These are phyloP conservation scores for Helotiales sp. DNA, from an alignment of 2,329 filamentous ascomycete species.

Conservation along the genomic window DNA sequence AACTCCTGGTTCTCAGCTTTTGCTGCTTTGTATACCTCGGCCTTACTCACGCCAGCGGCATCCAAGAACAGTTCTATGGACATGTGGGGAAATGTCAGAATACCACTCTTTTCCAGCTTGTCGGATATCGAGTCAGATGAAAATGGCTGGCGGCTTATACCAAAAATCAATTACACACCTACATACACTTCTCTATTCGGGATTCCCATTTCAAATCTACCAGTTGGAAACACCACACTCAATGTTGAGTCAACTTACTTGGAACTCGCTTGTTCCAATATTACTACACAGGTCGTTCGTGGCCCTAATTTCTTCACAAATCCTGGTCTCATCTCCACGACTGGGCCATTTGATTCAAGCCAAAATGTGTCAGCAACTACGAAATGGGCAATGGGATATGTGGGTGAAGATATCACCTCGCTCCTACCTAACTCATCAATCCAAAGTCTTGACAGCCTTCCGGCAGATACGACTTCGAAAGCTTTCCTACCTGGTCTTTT, in stretches of 20 bases:
- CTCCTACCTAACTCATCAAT: conserved; percentile 22
- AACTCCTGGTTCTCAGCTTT: conserved; percentile 32
- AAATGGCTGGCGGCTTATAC: conserved; percentile 30
- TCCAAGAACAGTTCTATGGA: conserved; percentile 29
- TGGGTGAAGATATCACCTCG: conserved; percentile 25
- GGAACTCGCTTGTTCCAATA: conserved; percentile 31
- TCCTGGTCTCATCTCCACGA: conserved; percentile 30
- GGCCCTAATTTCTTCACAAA: conserved; percentile 23
- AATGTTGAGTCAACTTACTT: conserved; percentile 33
- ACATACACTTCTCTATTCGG: conserved; percentile 34
- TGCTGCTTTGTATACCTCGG: conserved; percentile 26
- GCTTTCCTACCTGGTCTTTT: conserved; percentile 26
- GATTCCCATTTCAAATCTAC: conserved; percentile 25
- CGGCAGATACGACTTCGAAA: conserved; percentile 12
- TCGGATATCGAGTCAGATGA: conserved; percentile 20
- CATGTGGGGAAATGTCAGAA: conserved; percentile 34
- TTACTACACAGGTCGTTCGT: conserved; percentile 21
- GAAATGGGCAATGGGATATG: conserved; percentile 32
- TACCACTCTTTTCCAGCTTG: conserved; percentile 31
- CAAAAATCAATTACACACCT: conserved; percentile 11
- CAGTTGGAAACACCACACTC: conserved; percentile 27
- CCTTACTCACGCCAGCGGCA: conserved; percentile 27
- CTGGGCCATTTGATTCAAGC: conserved; percentile 28
- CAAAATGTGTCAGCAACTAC: conserved; percentile 27
- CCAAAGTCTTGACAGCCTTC: conserved; percentile 30